Evolutionary conservation across 2,329 filamentous ascomycete species (phyloP).

Genomic region (Aspergillus melleus): DNA sequence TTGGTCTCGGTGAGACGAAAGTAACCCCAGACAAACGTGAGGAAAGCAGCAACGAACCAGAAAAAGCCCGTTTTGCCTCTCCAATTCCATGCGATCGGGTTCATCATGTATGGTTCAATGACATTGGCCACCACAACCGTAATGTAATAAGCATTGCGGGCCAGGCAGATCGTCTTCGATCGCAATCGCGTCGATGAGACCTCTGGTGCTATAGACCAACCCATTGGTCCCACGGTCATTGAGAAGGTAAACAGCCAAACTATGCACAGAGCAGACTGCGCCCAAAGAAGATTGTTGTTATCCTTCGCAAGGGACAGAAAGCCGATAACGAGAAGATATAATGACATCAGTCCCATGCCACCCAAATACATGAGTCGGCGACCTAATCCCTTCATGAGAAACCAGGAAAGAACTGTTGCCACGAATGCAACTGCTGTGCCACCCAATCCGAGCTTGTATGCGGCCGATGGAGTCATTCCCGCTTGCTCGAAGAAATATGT

Average conservation of each 20-base stretch:
- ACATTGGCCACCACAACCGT: slow-evolving; percentile 50
- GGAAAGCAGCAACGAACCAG: slow-evolving; percentile 38
- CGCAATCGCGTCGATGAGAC: slow-evolving; percentile 56
- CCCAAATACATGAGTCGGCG: slow-evolving; percentile 42
- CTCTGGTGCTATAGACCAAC: slow-evolving; percentile 56
- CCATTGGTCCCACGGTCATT: slow-evolving; percentile 56
- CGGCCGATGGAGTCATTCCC: slow-evolving; percentile 43
- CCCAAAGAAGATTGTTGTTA: slow-evolving; percentile 21
- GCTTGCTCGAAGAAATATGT: slow-evolving; percentile 41
- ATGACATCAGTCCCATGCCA: slow-evolving; percentile 29
- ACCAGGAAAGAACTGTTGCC: slow-evolving; percentile 55
- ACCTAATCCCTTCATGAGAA: slow-evolving; percentile 39
- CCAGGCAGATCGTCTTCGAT: slow-evolving; percentile 57
- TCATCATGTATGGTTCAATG: slow-evolving; percentile 34
- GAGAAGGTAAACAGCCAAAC: slow-evolving; percentile 58
- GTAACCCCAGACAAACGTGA: slow-evolving; percentile 40
- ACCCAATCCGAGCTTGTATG: slow-evolving; percentile 51
- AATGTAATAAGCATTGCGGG: slow-evolving; percentile 54
- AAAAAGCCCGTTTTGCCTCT: slow-evolving; percentile 43
- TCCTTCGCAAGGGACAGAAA: slow-evolving; percentile 12
- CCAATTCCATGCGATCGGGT: slow-evolving; percentile 38
- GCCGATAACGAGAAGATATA: slow-evolving; percentile 33
- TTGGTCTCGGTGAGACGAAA: slow-evolving; percentile 44
- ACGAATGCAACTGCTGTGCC: slow-evolving; percentile 62
- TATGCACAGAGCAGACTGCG: slow-evolving; percentile 50